Base-by-base conservation (phyloP, 108 stramenopile species). In the Cyclotella sp. region DNA sequence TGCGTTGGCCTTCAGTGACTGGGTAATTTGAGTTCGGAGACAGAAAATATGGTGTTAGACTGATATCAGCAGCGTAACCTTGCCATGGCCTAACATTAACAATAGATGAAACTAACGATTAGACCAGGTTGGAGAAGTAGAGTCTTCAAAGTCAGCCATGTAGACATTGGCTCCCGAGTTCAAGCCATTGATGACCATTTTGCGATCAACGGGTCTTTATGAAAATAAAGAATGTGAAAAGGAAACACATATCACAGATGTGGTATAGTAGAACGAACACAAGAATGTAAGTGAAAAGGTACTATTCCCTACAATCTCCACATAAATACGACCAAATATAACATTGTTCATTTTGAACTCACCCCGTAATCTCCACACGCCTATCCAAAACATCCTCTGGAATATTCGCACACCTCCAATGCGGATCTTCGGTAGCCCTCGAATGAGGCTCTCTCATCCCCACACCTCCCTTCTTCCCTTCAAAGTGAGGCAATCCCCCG, bases 101-200 rank as follows among this genome's bases (percentile, higher is more conserved):
- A 58, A 24, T 5, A 21, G 3, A 28, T 21, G 55, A 13, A 58
- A 64, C 67, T 49, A 9, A 68, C 67, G 59, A 53, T 93, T 96
- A 19, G 40, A 68, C 95, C 94, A 98, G 0, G 95, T 94, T 39
- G 97, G 97, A 40, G 88, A 81, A 1, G 86, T 87, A 26, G 88
- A 90, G 73, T 98, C 97, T 84, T 98, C 97, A 86, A 97, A 96
- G 80, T 98, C 97, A 39, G 92, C 95, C 95, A 96, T 94, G 88
- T 93, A 94, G 28, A 89, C 87, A 44, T 82, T 89, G 49, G 97
- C 96, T 46, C 97, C 97, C 55, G 84, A 85, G 83, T 98, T 98
- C 70, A 98, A 81, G 0, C 95, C 97, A 83, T 98, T 98, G 78
- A 97, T 97, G 19, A 98, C 93, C 97, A 98, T 98, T 83, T 97